Percentiles rank a stretch among this genome's conserved stretches.
Conservation (phyloP, 176 grass and related monocot species). For the Secale cereale region DNA sequence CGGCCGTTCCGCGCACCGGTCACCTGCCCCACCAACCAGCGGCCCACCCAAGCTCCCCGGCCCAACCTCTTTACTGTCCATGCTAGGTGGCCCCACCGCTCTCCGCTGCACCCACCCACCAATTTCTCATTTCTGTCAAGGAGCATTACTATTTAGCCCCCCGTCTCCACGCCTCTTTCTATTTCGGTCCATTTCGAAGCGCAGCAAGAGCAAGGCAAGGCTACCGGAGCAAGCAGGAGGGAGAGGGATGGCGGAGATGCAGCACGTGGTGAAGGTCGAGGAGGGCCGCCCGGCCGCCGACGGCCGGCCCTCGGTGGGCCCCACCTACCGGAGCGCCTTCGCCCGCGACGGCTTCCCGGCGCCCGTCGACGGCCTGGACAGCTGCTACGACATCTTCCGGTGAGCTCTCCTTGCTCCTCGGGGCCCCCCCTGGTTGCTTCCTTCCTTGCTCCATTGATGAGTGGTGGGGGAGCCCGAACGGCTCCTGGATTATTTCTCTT, state of each 20-base stretch:
- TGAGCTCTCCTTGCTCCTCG: slow-evolving; percentile 14
- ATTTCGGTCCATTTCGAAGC: slow-evolving; percentile 7
- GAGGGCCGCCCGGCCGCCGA: slow-evolving; percentile 42
- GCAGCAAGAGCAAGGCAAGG: neutral
- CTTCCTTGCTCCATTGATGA: neutral
- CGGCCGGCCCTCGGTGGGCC: slow-evolving; percentile 57
- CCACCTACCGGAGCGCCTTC: slow-evolving; percentile 72
- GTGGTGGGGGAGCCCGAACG: neutral
- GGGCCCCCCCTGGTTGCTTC: neutral
- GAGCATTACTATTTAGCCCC: slow-evolving; percentile 21
- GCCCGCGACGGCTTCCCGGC: slow-evolving; percentile 71
- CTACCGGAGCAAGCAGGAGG: neutral
- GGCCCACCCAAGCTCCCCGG: neutral
- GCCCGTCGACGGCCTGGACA: slow-evolving; percentile 56
- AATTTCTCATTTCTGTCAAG: neutral
- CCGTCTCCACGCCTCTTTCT: neutral
- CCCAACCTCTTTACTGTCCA: neutral
- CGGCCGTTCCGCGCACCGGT: neutral
- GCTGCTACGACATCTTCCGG: slow-evolving; percentile 98
- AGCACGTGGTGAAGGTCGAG: slow-evolving; percentile 85
- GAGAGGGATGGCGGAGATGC: slow-evolving; percentile 34
- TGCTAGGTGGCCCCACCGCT: slow-evolving; percentile 27
- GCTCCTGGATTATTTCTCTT: neutral
- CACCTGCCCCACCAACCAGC: neutral
- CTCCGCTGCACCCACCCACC: neutral